These are phyloP conservation scores for Kodamaea ohmeri DNA, from an alignment of 1,139 yeast species.

Conservation along the genomic window DNA sequence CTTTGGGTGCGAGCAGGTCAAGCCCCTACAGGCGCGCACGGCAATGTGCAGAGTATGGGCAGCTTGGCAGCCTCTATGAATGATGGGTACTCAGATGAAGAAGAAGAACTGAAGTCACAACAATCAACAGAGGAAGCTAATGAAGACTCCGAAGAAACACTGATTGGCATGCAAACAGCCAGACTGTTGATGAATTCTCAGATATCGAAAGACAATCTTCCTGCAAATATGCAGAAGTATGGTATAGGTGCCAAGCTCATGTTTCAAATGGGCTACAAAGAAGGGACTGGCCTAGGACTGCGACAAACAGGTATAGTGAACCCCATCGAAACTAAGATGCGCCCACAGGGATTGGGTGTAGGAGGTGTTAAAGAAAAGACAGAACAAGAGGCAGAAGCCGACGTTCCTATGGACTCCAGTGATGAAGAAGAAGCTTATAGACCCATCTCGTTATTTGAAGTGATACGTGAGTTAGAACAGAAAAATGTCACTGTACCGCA, in stretches of 20 bases:
- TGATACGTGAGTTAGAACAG: slow-evolving; percentile 28
- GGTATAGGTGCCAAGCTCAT: slow-evolving; percentile 86
- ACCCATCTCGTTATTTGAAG: slow-evolving; percentile 21
- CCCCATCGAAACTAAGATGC: slow-evolving; percentile 69
- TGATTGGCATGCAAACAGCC: too few species aligned
- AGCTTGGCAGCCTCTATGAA: slow-evolving; percentile 9
- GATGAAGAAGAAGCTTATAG: slow-evolving; percentile 7
- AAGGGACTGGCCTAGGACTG: slow-evolving; percentile 80
- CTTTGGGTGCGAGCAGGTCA: slow-evolving; percentile 2
- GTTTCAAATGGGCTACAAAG: slow-evolving; percentile 81
- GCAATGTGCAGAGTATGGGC: slow-evolving; percentile 7
- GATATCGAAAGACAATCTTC: slow-evolving; percentile 10
- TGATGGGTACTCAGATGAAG: slow-evolving; percentile 10
- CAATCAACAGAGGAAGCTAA: slow-evolving; percentile 3
- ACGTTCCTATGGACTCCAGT: slow-evolving; percentile 11
- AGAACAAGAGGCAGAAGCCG: slow-evolving; percentile 3
- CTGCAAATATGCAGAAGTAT: slow-evolving; percentile 32
- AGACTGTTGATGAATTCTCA: background rate
- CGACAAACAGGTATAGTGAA: slow-evolving; percentile 67
- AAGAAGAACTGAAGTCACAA: slow-evolving; percentile 11
- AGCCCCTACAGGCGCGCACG: background rate
- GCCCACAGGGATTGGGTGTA: slow-evolving; percentile 71
- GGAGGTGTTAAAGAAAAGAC: slow-evolving; percentile 54
- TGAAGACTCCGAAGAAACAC: too few species aligned
- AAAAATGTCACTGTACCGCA: slow-evolving; percentile 30